phyloP scores from a whole-genome alignment of 164 flowering plant genomes.

The Tinospora cordifolia region DNA sequence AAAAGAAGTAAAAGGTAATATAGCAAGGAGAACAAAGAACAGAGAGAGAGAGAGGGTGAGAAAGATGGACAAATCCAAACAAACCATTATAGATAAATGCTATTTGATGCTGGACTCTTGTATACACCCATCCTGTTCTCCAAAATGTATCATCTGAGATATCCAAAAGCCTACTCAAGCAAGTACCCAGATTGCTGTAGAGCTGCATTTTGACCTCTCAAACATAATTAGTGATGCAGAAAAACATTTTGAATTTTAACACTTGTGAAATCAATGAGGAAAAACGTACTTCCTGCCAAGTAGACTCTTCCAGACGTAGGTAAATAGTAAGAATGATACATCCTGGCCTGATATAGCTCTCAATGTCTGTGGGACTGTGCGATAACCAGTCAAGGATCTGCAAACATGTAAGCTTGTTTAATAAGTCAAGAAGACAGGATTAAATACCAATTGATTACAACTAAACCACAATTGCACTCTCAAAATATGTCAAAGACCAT shows the following conservation, averaged over 20 bases:
- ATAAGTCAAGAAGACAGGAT: background rate
- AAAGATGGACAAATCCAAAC: constrained; percentile 12
- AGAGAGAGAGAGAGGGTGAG: constrained; percentile 11
- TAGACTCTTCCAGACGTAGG: constrained; percentile 37
- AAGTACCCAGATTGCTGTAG: constrained; percentile 37
- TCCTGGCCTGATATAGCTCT: constrained; percentile 85
- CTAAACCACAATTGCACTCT: background rate
- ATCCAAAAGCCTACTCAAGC: constrained; percentile 51
- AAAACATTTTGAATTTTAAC: background rate
- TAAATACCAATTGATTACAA: background rate
- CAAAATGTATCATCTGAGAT: constrained; percentile 42
- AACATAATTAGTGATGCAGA: background rate
- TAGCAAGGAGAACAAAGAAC: constrained; percentile 15
- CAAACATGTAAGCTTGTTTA: constrained; percentile 1
- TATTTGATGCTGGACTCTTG: constrained; percentile 41
- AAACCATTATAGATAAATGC: constrained; percentile 49
- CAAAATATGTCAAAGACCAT: background rate
- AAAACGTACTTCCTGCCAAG: constrained; percentile 64
- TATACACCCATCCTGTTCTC: constrained; percentile 62
- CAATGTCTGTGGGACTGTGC: constrained; percentile 79
- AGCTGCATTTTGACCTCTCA: constrained; percentile 33
- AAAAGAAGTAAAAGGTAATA: background rate
- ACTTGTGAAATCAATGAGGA: background rate
- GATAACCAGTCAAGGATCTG: constrained; percentile 84
- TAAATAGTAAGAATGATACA: constrained; percentile 68